Percentiles rank a stretch among this genome's conserved stretches.
Conservation (phyloP, 2,329 filamentous ascomycete genomes). For the Rutstroemia sp. region DNA sequence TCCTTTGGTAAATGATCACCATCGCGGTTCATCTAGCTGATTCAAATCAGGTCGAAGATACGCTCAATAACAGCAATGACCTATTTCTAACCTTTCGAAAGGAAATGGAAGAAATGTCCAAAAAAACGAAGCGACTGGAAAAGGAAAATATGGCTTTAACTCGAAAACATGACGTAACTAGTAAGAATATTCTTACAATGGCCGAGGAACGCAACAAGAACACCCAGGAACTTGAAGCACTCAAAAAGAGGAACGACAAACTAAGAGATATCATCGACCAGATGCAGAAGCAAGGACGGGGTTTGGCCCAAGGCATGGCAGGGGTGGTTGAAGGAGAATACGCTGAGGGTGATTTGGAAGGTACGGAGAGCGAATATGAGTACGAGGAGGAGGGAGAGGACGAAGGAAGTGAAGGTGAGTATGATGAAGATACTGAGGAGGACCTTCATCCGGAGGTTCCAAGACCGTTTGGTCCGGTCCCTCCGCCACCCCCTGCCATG, state of each 20-base stretch:
- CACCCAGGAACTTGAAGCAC: slow-evolving; percentile 68
- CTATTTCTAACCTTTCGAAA: slow-evolving; percentile 94
- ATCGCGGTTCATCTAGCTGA: slow-evolving; percentile 29
- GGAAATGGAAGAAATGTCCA: slow-evolving; percentile 99
- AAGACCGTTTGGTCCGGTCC: slow-evolving; percentile 28
- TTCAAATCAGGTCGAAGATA: slow-evolving; percentile 83
- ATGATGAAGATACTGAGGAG: slow-evolving; percentile 39
- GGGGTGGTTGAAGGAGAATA: slow-evolving; percentile 54
- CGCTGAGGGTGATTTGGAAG: slow-evolving; percentile 45
- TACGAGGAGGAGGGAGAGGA: slow-evolving; percentile 56
- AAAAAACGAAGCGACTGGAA: slow-evolving; percentile 94
- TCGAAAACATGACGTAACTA: slow-evolving; percentile 87
- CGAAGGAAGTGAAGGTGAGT: slow-evolving; percentile 33
- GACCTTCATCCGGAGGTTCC: slow-evolving; percentile 26
- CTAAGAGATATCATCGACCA: slow-evolving; percentile 90
- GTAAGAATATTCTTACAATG: slow-evolving; percentile 94
- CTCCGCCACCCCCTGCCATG: slow-evolving; percentile 24
- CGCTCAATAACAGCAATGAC: slow-evolving; percentile 96
- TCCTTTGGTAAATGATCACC: neutral
- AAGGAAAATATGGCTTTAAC: slow-evolving; percentile 91
- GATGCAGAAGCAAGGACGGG: slow-evolving; percentile 91
- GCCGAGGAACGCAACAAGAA: slow-evolving; percentile 80
- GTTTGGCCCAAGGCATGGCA: slow-evolving; percentile 57
- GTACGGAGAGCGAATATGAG: slow-evolving; percentile 57
- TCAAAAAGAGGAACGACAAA: slow-evolving; percentile 74